Conservation (phyloP, 1,139 yeast genomes). For the Candida tropicalis region DNA sequence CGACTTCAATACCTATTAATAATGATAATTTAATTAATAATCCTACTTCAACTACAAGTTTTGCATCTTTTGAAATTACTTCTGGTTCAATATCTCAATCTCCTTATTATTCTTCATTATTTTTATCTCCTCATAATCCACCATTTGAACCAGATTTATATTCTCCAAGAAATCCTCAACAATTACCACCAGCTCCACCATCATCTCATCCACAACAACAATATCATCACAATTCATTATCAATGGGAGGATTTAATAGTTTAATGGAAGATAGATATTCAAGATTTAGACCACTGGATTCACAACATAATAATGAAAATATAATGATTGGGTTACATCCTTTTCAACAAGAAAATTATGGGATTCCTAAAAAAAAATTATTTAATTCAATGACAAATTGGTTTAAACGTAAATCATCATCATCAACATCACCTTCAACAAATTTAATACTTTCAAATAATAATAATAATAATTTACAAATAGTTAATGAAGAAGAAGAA, state of each 20-base stretch:
- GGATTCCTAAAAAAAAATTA: slow-evolving; percentile 11
- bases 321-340: slow-evolving; percentile 45
- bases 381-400: slow-evolving; percentile 15
- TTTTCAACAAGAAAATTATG: slow-evolving; percentile 27
- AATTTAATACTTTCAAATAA: neutral
- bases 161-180: slow-evolving; percentile 5
- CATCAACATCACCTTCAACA: neutral
- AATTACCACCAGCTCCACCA: neutral
- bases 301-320: slow-evolving; percentile 41
- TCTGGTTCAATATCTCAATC: slow-evolving; percentile 8
- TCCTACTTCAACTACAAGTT: slow-evolving; percentile 2
- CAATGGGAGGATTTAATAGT: slow-evolving; percentile 37
- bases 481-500: neutral
- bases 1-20: slow-evolving; percentile 7
- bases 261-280: slow-evolving; percentile 54
- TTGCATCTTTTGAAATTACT: slow-evolving; percentile 9
- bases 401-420: slow-evolving; percentile 12
- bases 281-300: slow-evolving; percentile 54
- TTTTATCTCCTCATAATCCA: slow-evolving; percentile 13
- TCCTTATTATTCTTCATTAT: slow-evolving; percentile 8
- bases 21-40: neutral
- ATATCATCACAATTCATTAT: too few species aligned
- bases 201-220: neutral
- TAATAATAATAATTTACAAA: too few species aligned
- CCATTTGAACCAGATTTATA: slow-evolving; percentile 13